Evolutionary conservation across 2,329 filamentous ascomycete genomes (phyloP).

Genomic region (Hysterium pulicare): DNA sequence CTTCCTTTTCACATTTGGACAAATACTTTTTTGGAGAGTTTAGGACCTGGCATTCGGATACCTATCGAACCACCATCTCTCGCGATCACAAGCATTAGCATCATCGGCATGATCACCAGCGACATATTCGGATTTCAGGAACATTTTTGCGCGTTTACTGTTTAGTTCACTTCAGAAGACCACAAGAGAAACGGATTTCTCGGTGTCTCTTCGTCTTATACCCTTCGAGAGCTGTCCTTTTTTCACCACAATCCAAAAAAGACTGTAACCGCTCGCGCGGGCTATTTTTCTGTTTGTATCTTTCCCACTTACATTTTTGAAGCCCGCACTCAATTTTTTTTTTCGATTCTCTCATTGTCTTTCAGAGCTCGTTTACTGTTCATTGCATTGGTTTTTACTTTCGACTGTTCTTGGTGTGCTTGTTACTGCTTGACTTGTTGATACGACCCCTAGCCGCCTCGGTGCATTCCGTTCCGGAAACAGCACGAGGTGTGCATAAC

Average conservation of each 20-base stretch:
- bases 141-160: constrained; percentile 15
- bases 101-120: constrained; percentile 20
- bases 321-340: no score
- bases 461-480: no score
- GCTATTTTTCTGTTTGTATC: constrained; percentile 30
- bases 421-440: no score
- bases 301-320: no score
- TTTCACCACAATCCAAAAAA: constrained; percentile 26
- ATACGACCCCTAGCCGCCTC: no score
- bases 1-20: constrained; percentile 11
- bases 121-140: constrained; percentile 4
- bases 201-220: constrained; percentile 27
- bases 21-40: constrained; percentile 9
- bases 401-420: no score
- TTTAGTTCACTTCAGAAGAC: constrained; percentile 9
- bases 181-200: no score
- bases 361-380: no score
- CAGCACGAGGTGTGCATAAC: no score
- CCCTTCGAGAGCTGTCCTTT: constrained; percentile 23
- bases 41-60: constrained; percentile 15
- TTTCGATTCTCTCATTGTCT: no score
- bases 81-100: constrained; percentile 28
- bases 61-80: constrained; percentile 12
- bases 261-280: constrained; percentile 43
- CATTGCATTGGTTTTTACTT: no score